These are phyloP conservation scores for Coemansia sp. DNA, from an alignment of 192 early-diverging fungal genomes.

Conservation along the genomic window DNA sequence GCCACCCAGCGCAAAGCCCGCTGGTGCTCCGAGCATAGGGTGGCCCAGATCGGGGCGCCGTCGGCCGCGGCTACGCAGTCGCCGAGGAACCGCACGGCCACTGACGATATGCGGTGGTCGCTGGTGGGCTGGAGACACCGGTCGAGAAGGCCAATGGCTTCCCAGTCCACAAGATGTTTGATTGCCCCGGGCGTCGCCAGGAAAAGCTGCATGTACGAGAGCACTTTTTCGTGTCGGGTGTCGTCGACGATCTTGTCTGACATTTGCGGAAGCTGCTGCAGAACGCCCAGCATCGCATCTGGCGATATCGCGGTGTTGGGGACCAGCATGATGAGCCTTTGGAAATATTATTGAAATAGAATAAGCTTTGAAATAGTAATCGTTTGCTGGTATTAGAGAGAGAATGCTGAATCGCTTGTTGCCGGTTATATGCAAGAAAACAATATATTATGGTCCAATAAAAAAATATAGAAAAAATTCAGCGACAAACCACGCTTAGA, in stretches of 20 bases:
- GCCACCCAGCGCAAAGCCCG: conserved; percentile 20
- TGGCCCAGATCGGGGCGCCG: neutral
- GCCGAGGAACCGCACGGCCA: conserved; percentile 43
- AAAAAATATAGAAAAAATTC: neutral
- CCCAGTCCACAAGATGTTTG: conserved; percentile 25
- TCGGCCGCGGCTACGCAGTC: conserved; percentile 9
- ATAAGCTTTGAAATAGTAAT: neutral
- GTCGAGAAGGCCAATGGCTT: neutral
- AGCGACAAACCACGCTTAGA: conserved; percentile 4
- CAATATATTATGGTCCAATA: neutral
- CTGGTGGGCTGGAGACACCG: conserved; percentile 22
- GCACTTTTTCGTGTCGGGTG: conserved; percentile 74
- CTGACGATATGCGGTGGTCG: conserved; percentile 41
- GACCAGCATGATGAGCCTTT: neutral
- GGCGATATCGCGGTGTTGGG: conserved; percentile 41
- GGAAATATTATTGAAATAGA: neutral
- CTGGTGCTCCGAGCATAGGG: neutral
- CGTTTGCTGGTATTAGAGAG: no score
- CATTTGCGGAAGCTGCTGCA: conserved; percentile 66
- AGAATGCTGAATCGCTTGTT: neutral
- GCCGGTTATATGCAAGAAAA: neutral
- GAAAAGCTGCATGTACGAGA: conserved; percentile 61
- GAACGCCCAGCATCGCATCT: conserved; percentile 48
- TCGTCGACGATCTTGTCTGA: conserved; percentile 74
- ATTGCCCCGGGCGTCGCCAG: conserved; percentile 18